phyloP scores from a whole-genome alignment of 768 basidiomycete genomes.

The Termitomyces sp. region DNA sequence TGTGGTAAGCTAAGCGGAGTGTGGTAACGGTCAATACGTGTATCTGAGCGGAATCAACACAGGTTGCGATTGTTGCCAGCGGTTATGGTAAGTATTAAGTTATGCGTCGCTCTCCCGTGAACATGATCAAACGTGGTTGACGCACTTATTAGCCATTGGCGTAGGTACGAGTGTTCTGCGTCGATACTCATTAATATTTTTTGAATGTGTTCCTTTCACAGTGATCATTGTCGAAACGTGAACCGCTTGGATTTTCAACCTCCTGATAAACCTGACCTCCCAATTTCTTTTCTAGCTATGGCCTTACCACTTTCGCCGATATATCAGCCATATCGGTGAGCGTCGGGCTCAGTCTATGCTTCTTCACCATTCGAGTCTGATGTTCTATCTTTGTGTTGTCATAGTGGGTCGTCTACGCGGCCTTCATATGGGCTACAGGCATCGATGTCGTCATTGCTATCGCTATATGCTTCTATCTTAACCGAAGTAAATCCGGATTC shows the following conservation, averaged over 20 bases:
- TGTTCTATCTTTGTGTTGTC: background rate
- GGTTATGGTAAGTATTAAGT: too few relatives aligned
- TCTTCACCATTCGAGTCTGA: background rate
- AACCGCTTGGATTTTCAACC: too few relatives aligned
- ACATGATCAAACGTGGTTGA: too few relatives aligned
- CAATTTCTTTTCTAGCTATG: background rate
- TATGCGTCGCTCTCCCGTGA: too few relatives aligned
- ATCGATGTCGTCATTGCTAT: constrained; percentile 25
- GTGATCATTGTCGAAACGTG: too few relatives aligned
- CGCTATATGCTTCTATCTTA: constrained; percentile 26
- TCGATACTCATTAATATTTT: too few relatives aligned
- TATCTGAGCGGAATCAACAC: background rate
- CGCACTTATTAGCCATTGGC: too few relatives aligned
- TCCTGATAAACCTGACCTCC: too few relatives aligned
- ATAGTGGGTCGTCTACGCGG: constrained; percentile 27
- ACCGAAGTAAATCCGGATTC: constrained; percentile 8
- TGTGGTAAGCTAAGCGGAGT: constrained; percentile 10
- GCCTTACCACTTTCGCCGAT: background rate
- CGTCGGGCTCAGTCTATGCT: background rate
- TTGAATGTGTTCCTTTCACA: too few relatives aligned
- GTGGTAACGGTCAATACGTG: background rate
- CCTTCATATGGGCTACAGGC: constrained; percentile 21
- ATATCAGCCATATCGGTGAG: constrained; percentile 18
- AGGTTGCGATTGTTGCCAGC: background rate
- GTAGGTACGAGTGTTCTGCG: too few relatives aligned